These are phyloP conservation scores for Aspergillus fumigatus DNA, from an alignment of 2,329 filamentous ascomycete genomes.

Conservation along the genomic window DNA sequence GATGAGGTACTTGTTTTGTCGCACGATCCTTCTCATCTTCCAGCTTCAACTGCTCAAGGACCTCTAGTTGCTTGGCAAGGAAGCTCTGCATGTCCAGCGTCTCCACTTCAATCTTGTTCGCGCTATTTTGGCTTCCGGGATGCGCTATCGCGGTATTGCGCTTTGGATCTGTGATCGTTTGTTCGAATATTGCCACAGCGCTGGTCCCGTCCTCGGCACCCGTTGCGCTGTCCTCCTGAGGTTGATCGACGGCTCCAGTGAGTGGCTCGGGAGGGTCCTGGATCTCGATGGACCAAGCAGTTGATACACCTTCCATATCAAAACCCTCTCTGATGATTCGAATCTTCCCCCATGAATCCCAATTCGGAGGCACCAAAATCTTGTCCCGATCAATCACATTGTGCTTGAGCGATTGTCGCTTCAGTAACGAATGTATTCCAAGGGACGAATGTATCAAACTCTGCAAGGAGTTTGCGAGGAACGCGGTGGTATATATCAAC, in stretches of 20 bases:
- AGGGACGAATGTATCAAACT: slow-evolving; percentile 79
- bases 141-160: slow-evolving; percentile 55
- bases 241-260: slow-evolving; percentile 20
- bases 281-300: slow-evolving; percentile 81
- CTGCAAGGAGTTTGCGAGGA: slow-evolving; percentile 70
- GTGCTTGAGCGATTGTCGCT: slow-evolving; percentile 73
- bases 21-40: slow-evolving; percentile 50
- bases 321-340: slow-evolving; percentile 86
- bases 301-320: slow-evolving; percentile 80
- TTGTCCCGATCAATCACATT: slow-evolving; percentile 93
- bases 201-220: slow-evolving; percentile 44
- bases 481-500: slow-evolving; percentile 77
- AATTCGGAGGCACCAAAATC: slow-evolving; percentile 90
- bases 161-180: slow-evolving; percentile 71
- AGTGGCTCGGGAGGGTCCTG: slow-evolving; percentile 47
- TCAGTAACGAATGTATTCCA: slow-evolving; percentile 77
- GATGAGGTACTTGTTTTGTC: slow-evolving; percentile 29
- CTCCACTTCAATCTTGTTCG: slow-evolving; percentile 52
- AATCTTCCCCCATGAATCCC: slow-evolving; percentile 99
- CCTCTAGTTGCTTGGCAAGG: slow-evolving; percentile 67
- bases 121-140: slow-evolving; percentile 42
- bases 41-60: slow-evolving; percentile 61
- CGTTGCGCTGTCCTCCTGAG: slow-evolving; percentile 16
- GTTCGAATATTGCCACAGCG: slow-evolving; percentile 70
- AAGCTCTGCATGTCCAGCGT: slow-evolving; percentile 75